phyloP scores from a whole-genome alignment of 140 eudicot species.

The Oenanthe javanica region DNA sequence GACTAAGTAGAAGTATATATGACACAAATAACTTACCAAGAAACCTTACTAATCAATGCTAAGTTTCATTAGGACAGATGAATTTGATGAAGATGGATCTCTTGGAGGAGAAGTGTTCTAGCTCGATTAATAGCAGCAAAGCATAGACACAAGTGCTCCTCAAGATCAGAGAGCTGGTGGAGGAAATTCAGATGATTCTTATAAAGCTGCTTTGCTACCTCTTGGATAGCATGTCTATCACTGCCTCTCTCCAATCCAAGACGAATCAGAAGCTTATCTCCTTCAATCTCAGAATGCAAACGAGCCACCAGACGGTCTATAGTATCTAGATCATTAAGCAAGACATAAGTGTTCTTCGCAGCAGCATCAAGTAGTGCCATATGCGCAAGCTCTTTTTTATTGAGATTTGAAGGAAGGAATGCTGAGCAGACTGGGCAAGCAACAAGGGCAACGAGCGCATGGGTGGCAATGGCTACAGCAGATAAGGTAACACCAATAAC shows the following conservation, averaged over 20 bases:
- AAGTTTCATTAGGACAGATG: conserved; percentile 7
- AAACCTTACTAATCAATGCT: not conserved
- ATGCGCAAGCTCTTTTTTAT: conserved; percentile 39
- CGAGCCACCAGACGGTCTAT: conserved; percentile 73
- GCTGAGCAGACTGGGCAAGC: conserved; percentile 39
- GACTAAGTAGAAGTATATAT: not conserved
- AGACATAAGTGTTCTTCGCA: conserved; percentile 47
- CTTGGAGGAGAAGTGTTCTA: conserved; percentile 53
- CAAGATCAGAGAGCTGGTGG: conserved; percentile 73
- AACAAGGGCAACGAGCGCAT: conserved; percentile 51
- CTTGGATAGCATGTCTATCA: conserved; percentile 69
- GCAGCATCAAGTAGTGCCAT: conserved; percentile 63
- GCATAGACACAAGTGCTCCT: conserved; percentile 79
- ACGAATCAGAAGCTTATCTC: conserved; percentile 47
- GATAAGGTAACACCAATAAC: conserved; percentile 39
- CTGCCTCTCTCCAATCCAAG: conserved; percentile 73
- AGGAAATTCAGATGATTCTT: conserved; percentile 40
- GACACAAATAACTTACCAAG: not conserved
- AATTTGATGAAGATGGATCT: conserved; percentile 42
- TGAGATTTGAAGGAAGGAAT: conserved; percentile 42
- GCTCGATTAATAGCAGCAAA: conserved; percentile 84
- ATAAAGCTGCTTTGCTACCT: conserved; percentile 56
- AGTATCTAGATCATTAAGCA: conserved; percentile 74
- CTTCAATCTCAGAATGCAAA: conserved; percentile 52
- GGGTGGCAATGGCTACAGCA: conserved; percentile 50